Evolutionary conservation across 495 filamentous ascomycete species (phyloP), one percentile per base, ranked within the genome.

Genomic region (Oidiodendron maius): DNA sequence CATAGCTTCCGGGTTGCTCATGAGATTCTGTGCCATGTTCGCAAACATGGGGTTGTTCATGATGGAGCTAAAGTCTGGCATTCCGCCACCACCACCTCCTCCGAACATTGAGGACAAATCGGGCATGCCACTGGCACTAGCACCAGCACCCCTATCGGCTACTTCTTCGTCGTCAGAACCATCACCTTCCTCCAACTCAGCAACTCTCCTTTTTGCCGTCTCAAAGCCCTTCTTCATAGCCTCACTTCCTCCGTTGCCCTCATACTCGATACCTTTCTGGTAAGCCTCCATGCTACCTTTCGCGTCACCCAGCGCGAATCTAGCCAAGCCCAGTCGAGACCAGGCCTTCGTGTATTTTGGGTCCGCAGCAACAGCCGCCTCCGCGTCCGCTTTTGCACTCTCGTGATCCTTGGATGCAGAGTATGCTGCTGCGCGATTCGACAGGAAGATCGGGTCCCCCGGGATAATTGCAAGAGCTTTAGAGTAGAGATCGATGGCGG

Each of bases 11-110:
- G 93, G 93, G 67, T 98, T 96, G 64, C 80, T 85, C 91, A 96
- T 96, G 35, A 98, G 64, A 62, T 88, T 96, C 74, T 95, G 88
- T 20, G 93, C 93, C 88, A 96, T 95, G 70, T 72, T 84, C 35
- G 89, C 72, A 64, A 98, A 91, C 93, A 97, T 96, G 35, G 93
- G 93, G 72, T 98, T 97, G 68, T 68, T 88, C 93, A 98, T 96
- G 61, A 98, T 79, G 46, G 71, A 75, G 48, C 76, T 65, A 28
- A 98, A 61, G 67, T 96, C 91, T 3, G 90, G 90, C 85, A 91
- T 87, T 28, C 89, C 87, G 32, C 89, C 86, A 15, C 81, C 83
- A 8, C 73, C 70, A n/a, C 67, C 72, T 18, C 75, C 77, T 22
- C 81, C 79, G 49, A 94, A 64, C 79, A 94, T 86, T 39, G 81